phyloP scores from a whole-genome alignment of 176 grass and related monocot genomes.

The Phoenix dactylifera region DNA sequence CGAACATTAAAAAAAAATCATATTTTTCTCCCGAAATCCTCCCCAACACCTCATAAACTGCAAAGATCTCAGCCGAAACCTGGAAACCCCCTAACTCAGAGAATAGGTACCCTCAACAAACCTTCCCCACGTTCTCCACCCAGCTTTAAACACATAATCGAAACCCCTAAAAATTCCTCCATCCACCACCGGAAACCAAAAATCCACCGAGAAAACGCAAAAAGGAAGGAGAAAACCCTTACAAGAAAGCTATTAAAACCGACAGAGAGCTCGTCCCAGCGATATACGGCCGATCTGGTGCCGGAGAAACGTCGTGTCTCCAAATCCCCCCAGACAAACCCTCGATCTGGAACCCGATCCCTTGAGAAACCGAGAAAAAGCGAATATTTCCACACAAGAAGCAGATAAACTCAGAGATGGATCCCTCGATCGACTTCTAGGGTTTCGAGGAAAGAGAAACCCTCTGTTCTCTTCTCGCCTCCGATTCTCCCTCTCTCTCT shows the following conservation, averaged over 20 bases:
- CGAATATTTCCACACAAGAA: neutral
- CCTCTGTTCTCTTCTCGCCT: no score
- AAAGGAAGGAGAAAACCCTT: neutral
- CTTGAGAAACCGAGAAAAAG: neutral
- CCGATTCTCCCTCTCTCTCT: neutral
- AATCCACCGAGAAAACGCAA: conserved; percentile 8
- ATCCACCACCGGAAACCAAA: neutral
- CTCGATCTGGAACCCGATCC: conserved; percentile 11
- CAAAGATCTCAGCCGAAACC: no score
- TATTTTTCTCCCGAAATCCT: no score
- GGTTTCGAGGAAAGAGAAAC: conserved; percentile 3
- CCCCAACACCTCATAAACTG: no score
- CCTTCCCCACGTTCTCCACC: no score
- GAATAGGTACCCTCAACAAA: no score
- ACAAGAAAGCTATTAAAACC: neutral
- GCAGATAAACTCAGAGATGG: neutral
- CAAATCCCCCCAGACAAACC: neutral
- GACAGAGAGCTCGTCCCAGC: neutral
- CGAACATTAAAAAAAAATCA: no score
- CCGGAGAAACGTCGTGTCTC: neutral
- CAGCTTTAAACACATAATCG: neutral
- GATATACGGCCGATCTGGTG: neutral
- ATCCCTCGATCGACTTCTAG: conserved; percentile 5
- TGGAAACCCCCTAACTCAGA: no score
- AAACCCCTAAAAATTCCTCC: neutral